Base-by-base conservation (phyloP, 192 early-diverging fungal species). In the Paraglomus brasilianum region DNA sequence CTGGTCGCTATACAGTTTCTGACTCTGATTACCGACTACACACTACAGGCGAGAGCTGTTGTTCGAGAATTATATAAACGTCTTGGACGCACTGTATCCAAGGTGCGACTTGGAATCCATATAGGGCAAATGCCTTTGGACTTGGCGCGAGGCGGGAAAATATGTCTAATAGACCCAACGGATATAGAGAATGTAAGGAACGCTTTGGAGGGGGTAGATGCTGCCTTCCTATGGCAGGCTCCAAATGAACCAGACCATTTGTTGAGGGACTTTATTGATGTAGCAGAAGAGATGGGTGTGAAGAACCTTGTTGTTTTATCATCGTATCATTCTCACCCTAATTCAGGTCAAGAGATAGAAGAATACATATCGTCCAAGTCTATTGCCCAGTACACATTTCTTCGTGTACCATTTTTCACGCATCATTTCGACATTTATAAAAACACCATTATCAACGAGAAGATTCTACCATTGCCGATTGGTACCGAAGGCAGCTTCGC, bases 401-500 rank as follows among this genome's bases (percentile, higher is more conserved):
- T 59, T 9, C 21, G 36, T 15, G 57, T 59, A 22, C 57, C 57
- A 8, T 36, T 59, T 59, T 59, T 59, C 39, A n/a, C 36, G 24
- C 57, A 39, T 59, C 57, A 59, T 59, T 24, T 59, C 24, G 24
- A 40, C 24, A 15, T 59, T 10, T 59, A 59, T 39, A 59, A 15
- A 10, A 24, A 59, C 39, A 38, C 57, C 15, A 59, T 59, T 59
- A 39, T 59, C 21, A 59, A 59, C n/a, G 57, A 59, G 15, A 59
- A 59, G 15, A 38, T 59, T 59, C 39, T 59, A 15, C 57, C 21
- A 8, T 39, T 59, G 8, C 57, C 57, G 39, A 59, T 59, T 39
- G 57, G 57, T 38, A 3, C n/a, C 8, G 57, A 59, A 59, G 57
- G 57, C 11, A 59, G 19, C 8, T 59, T 59, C 39, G n/a, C 57